Conservation (phyloP, 495 filamentous ascomycete genomes). For the Penicillium crystallinum region DNA sequence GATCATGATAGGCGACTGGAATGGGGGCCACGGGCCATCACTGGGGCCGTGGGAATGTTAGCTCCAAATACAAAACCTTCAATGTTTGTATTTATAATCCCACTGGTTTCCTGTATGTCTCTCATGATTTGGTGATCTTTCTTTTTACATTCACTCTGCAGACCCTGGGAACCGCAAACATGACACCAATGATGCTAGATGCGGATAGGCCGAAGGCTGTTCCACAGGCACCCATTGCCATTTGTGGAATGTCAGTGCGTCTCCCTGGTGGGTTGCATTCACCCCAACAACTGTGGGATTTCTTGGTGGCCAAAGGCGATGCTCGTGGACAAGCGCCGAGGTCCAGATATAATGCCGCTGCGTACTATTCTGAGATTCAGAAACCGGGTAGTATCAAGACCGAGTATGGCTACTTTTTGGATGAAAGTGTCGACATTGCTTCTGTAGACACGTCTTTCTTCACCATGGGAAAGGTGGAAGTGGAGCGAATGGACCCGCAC, state of each 20-base stretch:
- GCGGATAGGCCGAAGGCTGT: background rate
- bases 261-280: constrained; percentile 39
- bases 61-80: no score
- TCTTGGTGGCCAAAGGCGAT: constrained; percentile 34
- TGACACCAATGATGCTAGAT: background rate
- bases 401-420: constrained; percentile 47
- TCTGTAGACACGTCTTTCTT: constrained; percentile 27
- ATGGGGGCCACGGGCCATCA: no score
- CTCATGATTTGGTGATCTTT: no score
- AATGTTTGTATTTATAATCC: no score
- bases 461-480: constrained; percentile 37
- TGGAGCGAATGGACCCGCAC: constrained; percentile 51
- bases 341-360: constrained; percentile 21
- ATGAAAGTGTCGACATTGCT: constrained; percentile 22
- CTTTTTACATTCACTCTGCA: no score
- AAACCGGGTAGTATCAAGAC: constrained; percentile 21
- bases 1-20: no score
- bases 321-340: constrained; percentile 28
- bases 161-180: background rate
- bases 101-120: no score
- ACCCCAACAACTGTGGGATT: constrained; percentile 27
- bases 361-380: constrained; percentile 9
- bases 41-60: no score
- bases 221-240: constrained; percentile 36
- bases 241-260: constrained; percentile 43